These are phyloP conservation scores for Nemania sp. DNA, from an alignment of 2,329 filamentous ascomycete genomes.

Conservation along the genomic window DNA sequence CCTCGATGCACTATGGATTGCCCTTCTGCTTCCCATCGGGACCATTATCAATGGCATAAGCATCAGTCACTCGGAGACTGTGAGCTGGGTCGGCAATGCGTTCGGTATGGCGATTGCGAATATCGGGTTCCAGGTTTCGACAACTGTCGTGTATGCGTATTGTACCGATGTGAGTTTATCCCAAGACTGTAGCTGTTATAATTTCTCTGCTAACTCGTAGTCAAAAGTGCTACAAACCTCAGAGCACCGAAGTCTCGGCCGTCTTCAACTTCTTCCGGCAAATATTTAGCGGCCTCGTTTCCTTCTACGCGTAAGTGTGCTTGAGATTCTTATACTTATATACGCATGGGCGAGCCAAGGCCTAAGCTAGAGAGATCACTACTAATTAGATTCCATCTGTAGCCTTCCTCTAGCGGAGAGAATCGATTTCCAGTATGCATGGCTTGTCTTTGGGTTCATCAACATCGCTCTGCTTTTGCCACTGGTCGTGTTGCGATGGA, in stretches of 20 bases:
- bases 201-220: background rate
- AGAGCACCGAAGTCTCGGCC: constrained; percentile 3
- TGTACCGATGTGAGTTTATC: constrained; percentile 3
- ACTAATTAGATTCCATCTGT: background rate
- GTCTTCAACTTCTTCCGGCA: constrained; percentile 4
- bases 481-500: constrained; percentile 1
- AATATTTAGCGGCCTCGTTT: constrained; percentile 3
- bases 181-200: background rate
- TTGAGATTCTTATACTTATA: background rate
- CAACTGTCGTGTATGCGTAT: constrained; percentile 2
- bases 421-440: constrained; percentile 4
- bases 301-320: constrained; percentile 7
- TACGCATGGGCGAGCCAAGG: background rate
- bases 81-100: constrained; percentile 4
- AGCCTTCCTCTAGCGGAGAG: constrained; percentile 1
- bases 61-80: constrained; percentile 2
- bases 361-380: background rate
- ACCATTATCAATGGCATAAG: constrained; percentile 31
- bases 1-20: constrained; percentile 39
- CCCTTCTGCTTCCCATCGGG: constrained; percentile 33
- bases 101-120: constrained; percentile 3
- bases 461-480: constrained; percentile 4
- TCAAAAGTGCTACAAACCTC: constrained; percentile 5
- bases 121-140: constrained; percentile 2
- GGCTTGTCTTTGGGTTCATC: constrained; percentile 1